Evolutionary conservation across 1,284 basidiomycete genomes (phyloP), one percentile per base, ranked within the genome.

Genomic region (Irpex sp.): DNA sequence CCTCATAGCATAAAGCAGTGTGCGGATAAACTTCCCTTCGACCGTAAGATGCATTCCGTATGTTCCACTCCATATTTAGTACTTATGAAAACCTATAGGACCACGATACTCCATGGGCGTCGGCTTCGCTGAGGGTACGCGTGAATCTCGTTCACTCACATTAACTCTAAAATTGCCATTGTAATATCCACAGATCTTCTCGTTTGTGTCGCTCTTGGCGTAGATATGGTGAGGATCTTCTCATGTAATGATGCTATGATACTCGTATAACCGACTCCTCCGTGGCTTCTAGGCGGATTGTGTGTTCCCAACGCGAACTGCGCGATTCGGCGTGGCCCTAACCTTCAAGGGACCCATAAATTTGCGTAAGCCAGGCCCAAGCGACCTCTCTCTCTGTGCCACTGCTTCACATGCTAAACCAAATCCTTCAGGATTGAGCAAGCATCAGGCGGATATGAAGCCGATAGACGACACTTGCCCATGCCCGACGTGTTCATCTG

Each of bases 31-130:
- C 77, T 94, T 2, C 91, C 91, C 3, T 78, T 79, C 72, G 91
- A 93, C 71, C 82, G 91, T 91, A 70, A 67, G 90, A 26, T 54
- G 64, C 47, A 63, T 61, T 0, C 2, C 13, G n/a, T 47, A 47
- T 34, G 54, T 21, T 6, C 5, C 11, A 47, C 1, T 19, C 49
- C 36, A 19, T 11, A 31, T 3, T 56, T 1, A 4, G 40, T 47
- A 47, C 36, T 17, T 36, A 40, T 21, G 21, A 47, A 55, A 36
- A 51, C 31, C 64, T 55, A 52, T 62, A 93, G 88, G 89, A 63
- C 92, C 93, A 11, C 82, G 92, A 65, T 95, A 94, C 78, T 87
- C 88, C 4, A 94, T 94, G 93, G 93, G 93, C 0, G 84, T 95
- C 52, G 93, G 93, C 2, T 95, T 93, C 74, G 91, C 92, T 17